These are phyloP conservation scores for Verruconis gallopava DNA, from an alignment of 2,329 filamentous ascomycete genomes.

Conservation along the genomic window DNA sequence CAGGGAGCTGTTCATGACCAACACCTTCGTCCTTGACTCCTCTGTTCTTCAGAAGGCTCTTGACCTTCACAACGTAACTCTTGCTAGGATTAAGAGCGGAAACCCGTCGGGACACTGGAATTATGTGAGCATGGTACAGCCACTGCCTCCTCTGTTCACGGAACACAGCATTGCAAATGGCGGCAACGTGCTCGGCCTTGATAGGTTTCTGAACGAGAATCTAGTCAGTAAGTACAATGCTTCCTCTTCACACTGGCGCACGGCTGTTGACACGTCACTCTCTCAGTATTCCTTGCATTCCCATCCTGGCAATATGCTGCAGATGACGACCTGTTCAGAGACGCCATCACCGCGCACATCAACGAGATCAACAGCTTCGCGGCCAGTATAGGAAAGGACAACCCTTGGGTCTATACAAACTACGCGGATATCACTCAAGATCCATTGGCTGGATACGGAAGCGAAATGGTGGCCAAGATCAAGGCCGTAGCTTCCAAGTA, in stretches of 20 bases:
- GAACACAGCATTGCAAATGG: neutral
- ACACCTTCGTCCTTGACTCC: slow-evolving; percentile 1
- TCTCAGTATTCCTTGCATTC: neutral
- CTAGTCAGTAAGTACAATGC: too few relatives aligned
- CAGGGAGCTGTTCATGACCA: neutral
- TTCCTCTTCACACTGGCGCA: too few relatives aligned
- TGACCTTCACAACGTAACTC: neutral
- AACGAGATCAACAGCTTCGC: slow-evolving; percentile 3
- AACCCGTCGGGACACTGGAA: slow-evolving; percentile 1
- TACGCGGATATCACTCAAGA: slow-evolving; percentile 33
- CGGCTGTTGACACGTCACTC: too few relatives aligned
- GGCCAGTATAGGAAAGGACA: slow-evolving; percentile 14
- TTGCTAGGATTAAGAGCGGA: neutral
- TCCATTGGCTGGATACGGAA: slow-evolving; percentile 29
- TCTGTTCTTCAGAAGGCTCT: neutral
- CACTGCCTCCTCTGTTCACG: neutral
- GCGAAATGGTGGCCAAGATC: slow-evolving; percentile 21
- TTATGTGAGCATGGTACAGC: neutral
- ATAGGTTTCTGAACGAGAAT: neutral
- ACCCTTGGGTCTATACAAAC: slow-evolving; percentile 34
- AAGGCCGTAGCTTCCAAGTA: slow-evolving; percentile 21
- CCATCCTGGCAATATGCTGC: neutral
- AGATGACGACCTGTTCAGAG: slow-evolving; percentile 1
- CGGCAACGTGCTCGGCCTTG: slow-evolving; percentile 4
- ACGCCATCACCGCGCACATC: neutral